Percentiles rank a stretch among this genome's conserved stretches.
These are phyloP conservation scores for Alternaria sp. DNA, from an alignment of 2,329 filamentous ascomycete genomes.

Conservation along the genomic window DNA sequence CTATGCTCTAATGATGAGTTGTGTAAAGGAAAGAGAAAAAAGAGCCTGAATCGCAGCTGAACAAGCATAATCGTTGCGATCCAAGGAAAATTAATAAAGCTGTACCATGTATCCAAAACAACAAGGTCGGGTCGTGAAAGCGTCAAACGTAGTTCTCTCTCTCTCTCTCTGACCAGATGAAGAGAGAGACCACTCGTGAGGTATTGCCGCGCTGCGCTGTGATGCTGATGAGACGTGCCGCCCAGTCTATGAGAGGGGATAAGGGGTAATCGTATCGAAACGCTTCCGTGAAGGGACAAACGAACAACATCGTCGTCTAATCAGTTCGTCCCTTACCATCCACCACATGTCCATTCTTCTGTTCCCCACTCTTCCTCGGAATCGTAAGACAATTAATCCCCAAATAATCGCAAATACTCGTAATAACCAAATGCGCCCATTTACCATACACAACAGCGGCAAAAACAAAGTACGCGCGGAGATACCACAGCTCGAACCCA, in stretches of 20 bases:
- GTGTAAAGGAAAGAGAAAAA: too few species aligned
- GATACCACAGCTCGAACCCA: slow-evolving; percentile 76
- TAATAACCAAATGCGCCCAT: slow-evolving; percentile 92
- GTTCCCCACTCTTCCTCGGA: slow-evolving; percentile 43
- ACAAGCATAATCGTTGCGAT: background rate
- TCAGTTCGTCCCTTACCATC: slow-evolving; percentile 48
- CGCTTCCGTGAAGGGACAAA: background rate
- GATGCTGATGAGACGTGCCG: slow-evolving; percentile 4
- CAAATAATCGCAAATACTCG: slow-evolving; percentile 87
- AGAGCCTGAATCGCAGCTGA: too few species aligned
- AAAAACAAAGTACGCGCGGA: slow-evolving; percentile 85
- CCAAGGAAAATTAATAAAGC: background rate
- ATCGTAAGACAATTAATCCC: slow-evolving; percentile 97
- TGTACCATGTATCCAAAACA: background rate
- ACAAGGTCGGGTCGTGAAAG: too few species aligned
- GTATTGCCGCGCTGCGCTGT: background rate
- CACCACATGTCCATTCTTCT: slow-evolving; percentile 37
- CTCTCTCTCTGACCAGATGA: too few species aligned
- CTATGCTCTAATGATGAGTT: background rate
- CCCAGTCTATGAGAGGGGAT: background rate
- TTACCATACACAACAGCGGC: slow-evolving; percentile 85
- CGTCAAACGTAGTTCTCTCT: too few species aligned
- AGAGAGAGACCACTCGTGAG: background rate
- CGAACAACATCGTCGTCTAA: slow-evolving; percentile 15
- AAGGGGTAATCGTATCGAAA: background rate